phyloP scores from a whole-genome alignment of 495 filamentous ascomycete species.

The Aspergillus egyptiacus region DNA sequence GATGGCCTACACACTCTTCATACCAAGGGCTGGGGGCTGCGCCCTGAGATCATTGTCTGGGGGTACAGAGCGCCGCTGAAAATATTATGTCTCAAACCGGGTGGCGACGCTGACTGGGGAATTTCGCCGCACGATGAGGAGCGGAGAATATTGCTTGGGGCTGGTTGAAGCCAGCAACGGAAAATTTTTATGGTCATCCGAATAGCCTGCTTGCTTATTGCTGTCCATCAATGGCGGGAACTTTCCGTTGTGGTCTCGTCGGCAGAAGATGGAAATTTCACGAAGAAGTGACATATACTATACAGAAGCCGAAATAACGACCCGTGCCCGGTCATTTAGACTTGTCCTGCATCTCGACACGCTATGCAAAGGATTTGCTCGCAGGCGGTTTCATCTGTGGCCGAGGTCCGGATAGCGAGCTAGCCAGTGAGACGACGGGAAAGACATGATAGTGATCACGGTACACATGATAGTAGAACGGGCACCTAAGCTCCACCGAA shows the following conservation, averaged over 20 bases:
- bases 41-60: too few species aligned
- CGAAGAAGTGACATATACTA: neutral
- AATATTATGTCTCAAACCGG: too few species aligned
- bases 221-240: neutral
- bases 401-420: neutral
- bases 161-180: neutral
- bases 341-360: neutral
- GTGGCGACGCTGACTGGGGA: too few species aligned
- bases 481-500: constrained; percentile 6
- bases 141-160: neutral
- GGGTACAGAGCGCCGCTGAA: too few species aligned
- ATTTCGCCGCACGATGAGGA: too few species aligned
- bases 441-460: constrained; percentile 4
- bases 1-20: too few species aligned
- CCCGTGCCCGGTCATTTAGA: neutral
- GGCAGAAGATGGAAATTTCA: neutral
- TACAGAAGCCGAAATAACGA: neutral
- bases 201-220: neutral
- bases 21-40: too few species aligned
- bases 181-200: neutral
- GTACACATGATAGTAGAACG: neutral
- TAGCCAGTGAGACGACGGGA: neutral
- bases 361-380: neutral
- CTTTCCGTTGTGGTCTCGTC: neutral
- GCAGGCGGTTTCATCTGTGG: neutral